Evolutionary conservation across 2,329 filamentous ascomycete genomes (phyloP).

Genomic region (Monosporascus sp.): DNA sequence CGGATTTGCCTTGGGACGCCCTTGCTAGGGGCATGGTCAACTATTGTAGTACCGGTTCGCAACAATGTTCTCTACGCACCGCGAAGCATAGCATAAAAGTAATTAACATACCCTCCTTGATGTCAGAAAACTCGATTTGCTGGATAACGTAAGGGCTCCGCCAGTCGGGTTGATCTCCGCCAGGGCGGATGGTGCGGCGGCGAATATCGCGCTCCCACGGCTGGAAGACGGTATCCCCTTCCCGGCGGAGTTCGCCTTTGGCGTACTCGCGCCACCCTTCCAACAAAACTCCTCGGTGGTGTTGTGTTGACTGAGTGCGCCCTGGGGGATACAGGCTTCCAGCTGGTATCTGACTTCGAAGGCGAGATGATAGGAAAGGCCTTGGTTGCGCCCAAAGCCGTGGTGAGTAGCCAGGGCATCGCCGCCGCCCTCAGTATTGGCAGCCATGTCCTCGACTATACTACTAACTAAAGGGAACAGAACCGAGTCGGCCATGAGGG

Average conservation of each 20-base stretch:
- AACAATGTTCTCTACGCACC: too few relatives aligned
- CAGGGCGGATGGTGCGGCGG: neutral
- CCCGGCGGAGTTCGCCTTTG: conserved; percentile 23
- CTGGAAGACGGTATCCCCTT: neutral
- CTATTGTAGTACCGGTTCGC: neutral
- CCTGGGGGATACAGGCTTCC: conserved; percentile 84
- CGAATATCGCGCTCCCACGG: neutral
- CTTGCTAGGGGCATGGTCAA: conserved; percentile 2
- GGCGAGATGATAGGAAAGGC: conserved; percentile 59
- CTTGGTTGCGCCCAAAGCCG: conserved; percentile 70
- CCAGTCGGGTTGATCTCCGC: neutral
- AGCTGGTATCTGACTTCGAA: conserved; percentile 76
- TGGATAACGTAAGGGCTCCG: neutral
- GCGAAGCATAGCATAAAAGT: neutral
- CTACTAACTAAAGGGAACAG: neutral
- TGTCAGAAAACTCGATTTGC: conserved; percentile 3
- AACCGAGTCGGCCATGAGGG: conserved; percentile 3
- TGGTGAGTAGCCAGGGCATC: conserved; percentile 39
- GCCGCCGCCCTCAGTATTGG: too few relatives aligned
- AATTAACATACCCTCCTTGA: conserved; percentile 10
- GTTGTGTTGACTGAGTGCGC: conserved; percentile 69
- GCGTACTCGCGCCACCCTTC: conserved; percentile 53
- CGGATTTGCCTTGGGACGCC: conserved; percentile 1
- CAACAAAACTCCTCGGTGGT: conserved; percentile 67
- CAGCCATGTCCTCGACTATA: too few relatives aligned